Base-by-base conservation (phyloP, 2,329 filamentous ascomycete genomes). In the Microsporum audouinii region DNA sequence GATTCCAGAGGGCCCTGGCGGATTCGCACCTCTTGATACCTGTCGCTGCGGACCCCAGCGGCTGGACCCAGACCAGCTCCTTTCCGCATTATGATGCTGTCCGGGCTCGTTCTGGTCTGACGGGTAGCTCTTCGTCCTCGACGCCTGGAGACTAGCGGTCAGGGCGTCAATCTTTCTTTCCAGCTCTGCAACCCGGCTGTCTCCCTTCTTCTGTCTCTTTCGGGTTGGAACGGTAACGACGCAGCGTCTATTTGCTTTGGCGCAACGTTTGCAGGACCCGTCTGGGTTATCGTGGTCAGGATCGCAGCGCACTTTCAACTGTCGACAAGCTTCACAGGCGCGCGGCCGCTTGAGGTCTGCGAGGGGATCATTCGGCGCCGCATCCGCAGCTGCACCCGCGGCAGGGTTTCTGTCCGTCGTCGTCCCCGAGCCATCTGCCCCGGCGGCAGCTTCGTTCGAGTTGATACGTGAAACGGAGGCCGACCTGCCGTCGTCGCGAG, bases 101-200 rank as follows among this genome's bases (percentile, higher is more conserved):
- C 49, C 49, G 33, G 49, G 29, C 6, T 49, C 57, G 10, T 34
- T 47, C 14, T 5, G 5, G 12, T 47, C 57, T 4, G 34, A 17
- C 2, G 38, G 17, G 4, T 47, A 36, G 8, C 38, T 66, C 17
- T 64, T 59, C 4, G 68, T 68, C 58, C 73, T 71, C 7, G 73
- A 71, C 1, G 88, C 84, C 53, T 89, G 86, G 65, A 96, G 71
- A 39, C 85, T 90, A 5, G 89, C 88, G 5, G 89, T 95, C 71
- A 96, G 72, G 6, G 88, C 88, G 77, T 96, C 90, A 65, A 96
- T 92, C 77, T 95, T 95, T 79, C 87, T 90, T 78, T 96, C 91
- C 58, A 96, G 79, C 77, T 96, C 91, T 6, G 90, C 88, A 10
- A 96, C 91, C 58, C 90, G 82, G 66, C 85, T 92, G 71, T 95